Evolutionary conservation across 306 rosid genomes (phyloP).

Genomic region (Cicer bijugum): DNA sequence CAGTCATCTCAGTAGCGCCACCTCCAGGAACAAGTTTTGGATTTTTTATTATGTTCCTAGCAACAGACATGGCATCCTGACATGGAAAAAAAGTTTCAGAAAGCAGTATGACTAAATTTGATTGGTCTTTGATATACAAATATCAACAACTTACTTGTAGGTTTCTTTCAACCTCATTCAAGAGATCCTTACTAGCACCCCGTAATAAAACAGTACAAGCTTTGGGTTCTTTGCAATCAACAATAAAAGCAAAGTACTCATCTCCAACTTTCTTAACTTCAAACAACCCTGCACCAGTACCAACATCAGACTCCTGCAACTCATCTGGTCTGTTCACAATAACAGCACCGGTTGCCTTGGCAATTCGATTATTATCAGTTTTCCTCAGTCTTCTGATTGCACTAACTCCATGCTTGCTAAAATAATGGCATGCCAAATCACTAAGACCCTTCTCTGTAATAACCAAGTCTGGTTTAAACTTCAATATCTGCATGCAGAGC

Average conservation of each 20-base stretch:
- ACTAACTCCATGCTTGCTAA: conserved; percentile 84
- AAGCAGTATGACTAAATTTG: conserved; percentile 18
- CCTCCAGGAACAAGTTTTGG: conserved; percentile 97
- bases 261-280: conserved; percentile 97
- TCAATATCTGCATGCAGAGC: conserved; percentile 83
- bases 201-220: conserved; percentile 86
- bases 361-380: conserved; percentile 88
- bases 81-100: conserved; percentile 44
- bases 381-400: conserved; percentile 93
- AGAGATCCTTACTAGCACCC: conserved; percentile 91
- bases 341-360: conserved; percentile 93
- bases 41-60: conserved; percentile 85
- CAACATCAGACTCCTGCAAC: conserved; percentile 90
- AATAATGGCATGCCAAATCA: conserved; percentile 93
- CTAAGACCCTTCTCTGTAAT: conserved; percentile 95
- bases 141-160: conserved; percentile 65
- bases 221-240: conserved; percentile 90
- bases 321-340: conserved; percentile 95
- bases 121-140: neutral
- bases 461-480: conserved; percentile 88
- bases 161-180: conserved; percentile 92
- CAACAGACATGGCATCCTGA: conserved; percentile 96
- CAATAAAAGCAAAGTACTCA: conserved; percentile 77
- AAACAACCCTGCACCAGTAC: conserved; percentile 91
- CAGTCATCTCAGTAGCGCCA: conserved; percentile 95